Percentiles rank a stretch among this genome's conserved stretches.
Evolutionary conservation across 1,139 yeast species (phyloP).

Genomic region (Debaryomyces sp.): DNA sequence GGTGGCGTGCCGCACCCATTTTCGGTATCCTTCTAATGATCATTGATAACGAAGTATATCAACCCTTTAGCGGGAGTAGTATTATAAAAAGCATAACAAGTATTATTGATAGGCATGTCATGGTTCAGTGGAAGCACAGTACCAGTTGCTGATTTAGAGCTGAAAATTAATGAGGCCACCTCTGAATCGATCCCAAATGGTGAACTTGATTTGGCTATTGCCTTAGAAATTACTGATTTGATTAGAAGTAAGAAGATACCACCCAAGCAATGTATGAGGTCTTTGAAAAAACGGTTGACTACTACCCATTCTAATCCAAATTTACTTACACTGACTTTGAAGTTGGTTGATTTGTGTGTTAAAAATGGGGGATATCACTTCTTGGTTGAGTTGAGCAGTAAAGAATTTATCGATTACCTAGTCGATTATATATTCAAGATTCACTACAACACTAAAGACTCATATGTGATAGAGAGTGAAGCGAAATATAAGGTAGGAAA

Average conservation of each 20-base stretch:
- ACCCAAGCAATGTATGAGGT: constrained; percentile 83
- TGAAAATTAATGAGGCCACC: constrained; percentile 75
- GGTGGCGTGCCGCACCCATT: not conserved
- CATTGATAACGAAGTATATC: constrained; percentile 2
- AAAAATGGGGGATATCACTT: constrained; percentile 94
- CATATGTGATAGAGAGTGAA: constrained; percentile 34
- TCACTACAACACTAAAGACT: constrained; percentile 37
- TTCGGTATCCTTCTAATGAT: not conserved
- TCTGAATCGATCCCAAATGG: constrained; percentile 91
- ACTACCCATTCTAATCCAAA: constrained; percentile 70
- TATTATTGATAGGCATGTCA: constrained; percentile 41
- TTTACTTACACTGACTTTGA: constrained; percentile 71
- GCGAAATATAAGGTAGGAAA: constrained; percentile 60
- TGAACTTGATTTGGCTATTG: constrained; percentile 77
- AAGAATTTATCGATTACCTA: constrained; percentile 83
- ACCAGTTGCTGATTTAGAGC: constrained; percentile 57
- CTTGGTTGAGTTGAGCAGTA: constrained; percentile 73
- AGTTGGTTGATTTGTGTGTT: constrained; percentile 81
- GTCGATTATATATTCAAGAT: constrained; percentile 46
- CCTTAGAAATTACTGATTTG: constrained; percentile 85
- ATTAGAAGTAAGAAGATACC: constrained; percentile 84
- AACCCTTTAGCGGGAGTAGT: not conserved
- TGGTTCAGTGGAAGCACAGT: constrained; percentile 60
- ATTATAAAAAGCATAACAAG: not conserved
- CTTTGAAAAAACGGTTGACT: constrained; percentile 72